Conservation (phyloP, 2,329 filamentous ascomycete species). For the Talaromyces sp. region DNA sequence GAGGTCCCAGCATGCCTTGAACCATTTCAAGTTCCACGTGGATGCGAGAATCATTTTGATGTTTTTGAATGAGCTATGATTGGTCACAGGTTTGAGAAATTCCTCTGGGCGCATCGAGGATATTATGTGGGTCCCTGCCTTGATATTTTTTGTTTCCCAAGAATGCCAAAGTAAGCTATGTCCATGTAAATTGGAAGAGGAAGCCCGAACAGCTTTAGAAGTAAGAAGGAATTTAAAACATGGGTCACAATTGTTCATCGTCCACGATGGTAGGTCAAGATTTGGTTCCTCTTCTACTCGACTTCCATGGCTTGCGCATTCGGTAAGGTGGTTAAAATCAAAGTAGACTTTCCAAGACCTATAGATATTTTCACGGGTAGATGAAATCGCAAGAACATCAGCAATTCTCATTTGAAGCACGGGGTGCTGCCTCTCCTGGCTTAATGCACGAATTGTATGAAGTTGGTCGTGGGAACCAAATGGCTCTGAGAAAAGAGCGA, state of each 20-base stretch:
- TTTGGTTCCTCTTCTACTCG: no score
- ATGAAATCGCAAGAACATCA: background rate
- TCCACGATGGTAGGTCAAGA: background rate
- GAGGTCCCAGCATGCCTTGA: background rate
- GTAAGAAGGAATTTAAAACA: background rate
- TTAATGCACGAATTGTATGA: background rate
- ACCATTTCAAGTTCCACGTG: background rate
- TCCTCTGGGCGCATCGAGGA: background rate
- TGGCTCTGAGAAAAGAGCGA: background rate
- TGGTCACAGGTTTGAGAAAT: background rate
- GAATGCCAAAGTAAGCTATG: background rate
- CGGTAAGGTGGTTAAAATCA: background rate
- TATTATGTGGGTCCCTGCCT: background rate
- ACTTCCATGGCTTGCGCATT: background rate
- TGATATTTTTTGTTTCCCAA: background rate
- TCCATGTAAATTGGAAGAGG: background rate
- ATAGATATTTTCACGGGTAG: background rate
- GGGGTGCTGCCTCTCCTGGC: background rate
- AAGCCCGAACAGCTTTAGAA: background rate
- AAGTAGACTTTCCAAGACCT: background rate
- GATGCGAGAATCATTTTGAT: background rate
- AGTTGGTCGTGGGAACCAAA: background rate
- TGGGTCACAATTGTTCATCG: background rate
- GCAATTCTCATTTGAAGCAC: background rate
- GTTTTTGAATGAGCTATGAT: background rate